Percentiles rank a stretch among this genome's conserved stretches.
These are phyloP conservation scores for Mitragyna speciosa DNA, from an alignment of 257 asterid genomes.

Conservation along the genomic window DNA sequence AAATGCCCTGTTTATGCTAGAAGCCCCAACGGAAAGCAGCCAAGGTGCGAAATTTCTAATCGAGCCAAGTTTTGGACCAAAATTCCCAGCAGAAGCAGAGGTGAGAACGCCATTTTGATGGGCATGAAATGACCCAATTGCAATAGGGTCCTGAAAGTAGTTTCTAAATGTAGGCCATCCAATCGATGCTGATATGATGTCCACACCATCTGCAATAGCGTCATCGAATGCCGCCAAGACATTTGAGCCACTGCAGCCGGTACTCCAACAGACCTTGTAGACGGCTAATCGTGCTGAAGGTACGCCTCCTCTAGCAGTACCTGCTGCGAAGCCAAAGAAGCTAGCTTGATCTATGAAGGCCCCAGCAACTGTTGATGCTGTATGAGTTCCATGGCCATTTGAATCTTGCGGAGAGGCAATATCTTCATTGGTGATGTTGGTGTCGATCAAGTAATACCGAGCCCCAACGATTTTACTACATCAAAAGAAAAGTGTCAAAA, in stretches of 20 bases:
- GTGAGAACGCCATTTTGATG: neutral
- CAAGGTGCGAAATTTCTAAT: neutral
- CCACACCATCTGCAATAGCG: neutral
- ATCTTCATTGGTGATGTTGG: too few relatives aligned
- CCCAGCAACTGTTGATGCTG: neutral
- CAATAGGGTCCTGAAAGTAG: neutral
- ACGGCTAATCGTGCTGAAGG: neutral
- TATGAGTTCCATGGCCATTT: neutral
- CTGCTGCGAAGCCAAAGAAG: neutral
- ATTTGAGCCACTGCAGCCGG: neutral
- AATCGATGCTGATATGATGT: neutral
- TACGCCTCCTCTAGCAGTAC: neutral
- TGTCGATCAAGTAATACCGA: too few relatives aligned
- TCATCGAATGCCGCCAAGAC: neutral
- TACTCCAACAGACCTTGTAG: neutral
- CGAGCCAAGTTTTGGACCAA: neutral
- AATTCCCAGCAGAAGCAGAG: neutral
- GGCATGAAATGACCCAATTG: slow-evolving; percentile 5
- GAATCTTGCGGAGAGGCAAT: too few relatives aligned
- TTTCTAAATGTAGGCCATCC: neutral
- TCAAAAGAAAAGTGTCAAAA: too few relatives aligned
- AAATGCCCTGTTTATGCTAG: neutral
- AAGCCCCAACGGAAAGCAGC: neutral
- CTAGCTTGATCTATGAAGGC: neutral
- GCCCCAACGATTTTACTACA: too few relatives aligned